These are phyloP conservation scores for Leccinum imitatum DNA, from an alignment of 768 basidiomycete genomes.

Conservation along the genomic window DNA sequence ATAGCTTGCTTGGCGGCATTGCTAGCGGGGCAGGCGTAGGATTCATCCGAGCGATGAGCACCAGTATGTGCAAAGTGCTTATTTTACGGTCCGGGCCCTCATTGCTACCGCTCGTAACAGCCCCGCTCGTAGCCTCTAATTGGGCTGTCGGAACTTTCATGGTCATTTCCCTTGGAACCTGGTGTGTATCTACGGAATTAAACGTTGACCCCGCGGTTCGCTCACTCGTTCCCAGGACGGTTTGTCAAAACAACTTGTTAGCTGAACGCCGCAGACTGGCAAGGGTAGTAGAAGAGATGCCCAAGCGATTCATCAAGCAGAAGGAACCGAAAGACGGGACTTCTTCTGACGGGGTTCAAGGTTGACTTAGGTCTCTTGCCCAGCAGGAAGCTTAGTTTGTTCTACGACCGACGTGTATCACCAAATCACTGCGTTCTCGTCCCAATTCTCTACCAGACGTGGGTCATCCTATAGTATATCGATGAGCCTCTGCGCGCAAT, in stretches of 20 bases:
- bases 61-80: conserved; percentile 46
- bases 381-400: not conserved
- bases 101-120: conserved; percentile 25
- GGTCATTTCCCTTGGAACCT: conserved; percentile 64
- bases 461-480: conserved; percentile 52
- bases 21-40: conserved; percentile 80
- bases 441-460: conserved; percentile 75
- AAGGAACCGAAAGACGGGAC: conserved; percentile 33
- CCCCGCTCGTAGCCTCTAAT: conserved; percentile 64
- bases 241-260: conserved; percentile 57
- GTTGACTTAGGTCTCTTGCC: not conserved
- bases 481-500: not conserved
- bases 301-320: conserved; percentile 50
- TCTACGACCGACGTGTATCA: conserved; percentile 28
- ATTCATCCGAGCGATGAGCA: conserved; percentile 63
- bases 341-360: conserved; percentile 9
- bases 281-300: conserved; percentile 60
- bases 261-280: conserved; percentile 56
- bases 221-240: conserved; percentile 45
- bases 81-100: conserved; percentile 3
- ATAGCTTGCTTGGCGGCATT: conserved; percentile 73
- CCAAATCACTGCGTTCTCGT: conserved; percentile 54
- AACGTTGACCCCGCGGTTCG: not conserved
- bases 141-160: conserved; percentile 81
- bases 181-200: conserved; percentile 44